These are phyloP conservation scores for Colletotrichum liaoningense DNA, from an alignment of 2,329 filamentous ascomycete genomes.

Conservation along the genomic window DNA sequence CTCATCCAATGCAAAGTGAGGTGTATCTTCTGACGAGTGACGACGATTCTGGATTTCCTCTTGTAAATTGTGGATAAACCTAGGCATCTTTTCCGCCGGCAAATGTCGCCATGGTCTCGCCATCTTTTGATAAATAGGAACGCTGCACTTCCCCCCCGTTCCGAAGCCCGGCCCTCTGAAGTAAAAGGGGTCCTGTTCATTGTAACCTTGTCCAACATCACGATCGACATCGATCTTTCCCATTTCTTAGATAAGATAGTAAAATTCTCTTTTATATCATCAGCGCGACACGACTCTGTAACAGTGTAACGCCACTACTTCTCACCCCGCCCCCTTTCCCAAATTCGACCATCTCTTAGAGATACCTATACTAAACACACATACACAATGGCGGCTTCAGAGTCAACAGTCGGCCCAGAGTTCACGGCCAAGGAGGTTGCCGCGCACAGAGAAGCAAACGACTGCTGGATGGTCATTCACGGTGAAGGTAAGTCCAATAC, in stretches of 20 bases:
- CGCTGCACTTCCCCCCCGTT: neutral
- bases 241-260: neutral
- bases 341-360: slow-evolving; percentile 3
- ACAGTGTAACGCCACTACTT: neutral
- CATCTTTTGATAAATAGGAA: slow-evolving; percentile 23
- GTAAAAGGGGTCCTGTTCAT: neutral
- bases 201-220: slow-evolving; percentile 1
- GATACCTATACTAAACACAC: neutral
- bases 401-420: slow-evolving; percentile 38
- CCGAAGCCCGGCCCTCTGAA: neutral
- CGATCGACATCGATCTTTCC: neutral
- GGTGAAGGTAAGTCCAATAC: slow-evolving; percentile 57
- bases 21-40: neutral
- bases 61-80: slow-evolving; percentile 25
- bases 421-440: slow-evolving; percentile 57
- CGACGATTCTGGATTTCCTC: slow-evolving; percentile 7
- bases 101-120: neutral
- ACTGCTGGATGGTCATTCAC: slow-evolving; percentile 67
- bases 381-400: slow-evolving; percentile 13
- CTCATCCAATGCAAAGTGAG: neutral
- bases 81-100: neutral
- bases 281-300: neutral
- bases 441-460: slow-evolving; percentile 57
- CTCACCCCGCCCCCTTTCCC: neutral
- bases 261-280: slow-evolving; percentile 7